These are phyloP conservation scores for Alternaria brassicae DNA, from an alignment of 2,329 filamentous ascomycete genomes.

Conservation along the genomic window DNA sequence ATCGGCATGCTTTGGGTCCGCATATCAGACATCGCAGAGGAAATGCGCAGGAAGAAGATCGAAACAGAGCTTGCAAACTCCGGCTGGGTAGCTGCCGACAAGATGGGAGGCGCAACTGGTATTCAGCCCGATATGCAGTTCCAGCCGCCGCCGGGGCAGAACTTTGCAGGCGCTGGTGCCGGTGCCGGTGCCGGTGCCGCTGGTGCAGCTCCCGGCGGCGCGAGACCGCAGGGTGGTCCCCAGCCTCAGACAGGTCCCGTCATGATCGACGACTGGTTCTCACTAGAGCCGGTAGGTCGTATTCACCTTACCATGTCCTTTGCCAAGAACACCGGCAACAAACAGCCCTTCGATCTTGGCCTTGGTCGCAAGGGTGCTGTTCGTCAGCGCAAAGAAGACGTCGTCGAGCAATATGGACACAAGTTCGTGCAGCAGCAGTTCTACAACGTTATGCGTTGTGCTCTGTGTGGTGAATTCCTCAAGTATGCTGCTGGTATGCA, in stretches of 20 bases:
- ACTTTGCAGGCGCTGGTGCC: slow-evolving; percentile 44
- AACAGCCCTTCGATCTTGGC: slow-evolving; percentile 83
- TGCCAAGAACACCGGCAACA: slow-evolving; percentile 85
- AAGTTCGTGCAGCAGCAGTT: slow-evolving; percentile 99
- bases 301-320: slow-evolving; percentile 93
- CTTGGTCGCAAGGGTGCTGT: slow-evolving; percentile 95
- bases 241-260: slow-evolving; percentile 62
- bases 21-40: slow-evolving; percentile 95
- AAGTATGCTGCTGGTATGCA: slow-evolving; percentile 99
- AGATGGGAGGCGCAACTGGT: slow-evolving; percentile 73
- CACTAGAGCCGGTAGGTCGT: slow-evolving; percentile 89
- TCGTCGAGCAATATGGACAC: slow-evolving; percentile 98
- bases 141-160: slow-evolving; percentile 56
- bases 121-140: slow-evolving; percentile 63
- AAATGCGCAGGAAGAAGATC: slow-evolving; percentile 96
- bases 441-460: slow-evolving; percentile 99
- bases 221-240: slow-evolving; percentile 50
- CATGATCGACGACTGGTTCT: slow-evolving; percentile 93
- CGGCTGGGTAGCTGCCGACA: slow-evolving; percentile 96
- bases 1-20: slow-evolving; percentile 96
- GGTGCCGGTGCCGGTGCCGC: slow-evolving; percentile 45
- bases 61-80: slow-evolving; percentile 93
- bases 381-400: slow-evolving; percentile 95
- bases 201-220: slow-evolving; percentile 48
- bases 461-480: slow-evolving; percentile 95